These are phyloP conservation scores for Aspergillus hiratsukae DNA, from an alignment of 2,329 filamentous ascomycete species.

Conservation along the genomic window DNA sequence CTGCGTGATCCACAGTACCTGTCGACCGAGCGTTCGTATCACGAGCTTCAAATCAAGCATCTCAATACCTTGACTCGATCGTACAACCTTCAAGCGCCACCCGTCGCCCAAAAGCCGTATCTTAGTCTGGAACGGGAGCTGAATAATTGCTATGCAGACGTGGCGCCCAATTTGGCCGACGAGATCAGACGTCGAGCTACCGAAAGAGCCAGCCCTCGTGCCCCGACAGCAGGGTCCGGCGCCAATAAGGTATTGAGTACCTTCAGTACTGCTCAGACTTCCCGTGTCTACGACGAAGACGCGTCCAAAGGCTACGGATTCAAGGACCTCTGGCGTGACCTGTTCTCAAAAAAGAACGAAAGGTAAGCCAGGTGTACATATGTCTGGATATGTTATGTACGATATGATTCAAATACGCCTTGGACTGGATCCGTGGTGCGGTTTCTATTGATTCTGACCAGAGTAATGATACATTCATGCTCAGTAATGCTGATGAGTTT, in stretches of 20 bases:
- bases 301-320: constrained; percentile 73
- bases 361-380: constrained; percentile 1
- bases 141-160: constrained; percentile 74
- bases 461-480: background rate
- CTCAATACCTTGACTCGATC: constrained; percentile 77
- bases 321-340: constrained; percentile 81
- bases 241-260: constrained; percentile 57
- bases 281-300: constrained; percentile 68
- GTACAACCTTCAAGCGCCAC: constrained; percentile 93
- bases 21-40: constrained; percentile 66
- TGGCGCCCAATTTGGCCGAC: constrained; percentile 69
- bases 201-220: constrained; percentile 40
- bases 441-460: background rate
- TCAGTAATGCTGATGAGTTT: background rate
- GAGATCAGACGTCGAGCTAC: constrained; percentile 68
- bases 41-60: constrained; percentile 68
- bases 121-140: constrained; percentile 80
- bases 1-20: constrained; percentile 81
- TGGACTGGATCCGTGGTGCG: background rate
- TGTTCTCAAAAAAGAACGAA: constrained; percentile 49
- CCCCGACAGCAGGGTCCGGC: constrained; percentile 9
- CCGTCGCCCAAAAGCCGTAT: constrained; percentile 89
- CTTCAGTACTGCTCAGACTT: constrained; percentile 46
- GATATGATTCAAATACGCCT: background rate
- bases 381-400: constrained; percentile 2